A percentile compares a stretch with the other conserved stretches of the same genome.
Evolutionary conservation across 2,329 filamentous ascomycete species (phyloP).

Genomic region (Fusarium pseudograminearum): DNA sequence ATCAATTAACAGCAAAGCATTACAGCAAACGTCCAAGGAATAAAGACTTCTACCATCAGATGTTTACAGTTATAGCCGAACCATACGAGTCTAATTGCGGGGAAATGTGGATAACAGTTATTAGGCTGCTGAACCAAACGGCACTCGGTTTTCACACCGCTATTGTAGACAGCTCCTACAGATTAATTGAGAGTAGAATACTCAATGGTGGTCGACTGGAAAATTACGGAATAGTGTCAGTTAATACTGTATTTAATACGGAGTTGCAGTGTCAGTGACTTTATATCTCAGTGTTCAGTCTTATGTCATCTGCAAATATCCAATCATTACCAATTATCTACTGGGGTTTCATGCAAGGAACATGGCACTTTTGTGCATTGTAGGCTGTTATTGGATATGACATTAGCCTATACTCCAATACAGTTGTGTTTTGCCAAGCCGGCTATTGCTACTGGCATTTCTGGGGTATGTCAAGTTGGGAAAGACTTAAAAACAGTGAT

Average conservation of each 20-base stretch:
- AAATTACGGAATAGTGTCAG: not conserved
- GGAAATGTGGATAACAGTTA: not conserved
- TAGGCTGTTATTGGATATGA: too few relatives aligned
- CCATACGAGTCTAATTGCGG: slow-evolving; percentile 5
- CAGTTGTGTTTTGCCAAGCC: slow-evolving; percentile 1
- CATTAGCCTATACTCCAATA: not conserved
- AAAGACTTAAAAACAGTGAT: not conserved
- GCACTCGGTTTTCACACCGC: not conserved
- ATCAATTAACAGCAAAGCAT: slow-evolving; percentile 5
- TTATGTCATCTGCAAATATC: too few relatives aligned
- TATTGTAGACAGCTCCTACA: not conserved
- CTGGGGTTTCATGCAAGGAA: not conserved
- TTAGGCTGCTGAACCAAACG: slow-evolving; percentile 17
- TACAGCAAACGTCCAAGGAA: not conserved
- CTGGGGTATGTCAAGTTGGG: not conserved
- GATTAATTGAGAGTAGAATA: fast-evolving
- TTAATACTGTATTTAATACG: too few relatives aligned
- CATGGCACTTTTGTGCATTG: not conserved
- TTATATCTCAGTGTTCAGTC: too few relatives aligned
- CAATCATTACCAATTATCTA: not conserved
- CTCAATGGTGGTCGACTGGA: too few relatives aligned
- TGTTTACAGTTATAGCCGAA: not conserved
- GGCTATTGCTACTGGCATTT: slow-evolving; percentile 13
- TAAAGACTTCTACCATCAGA: not conserved
- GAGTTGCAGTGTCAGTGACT: too few relatives aligned